Base-by-base conservation (phyloP, 495 filamentous ascomycete genomes). In the Penicillium taxi region DNA sequence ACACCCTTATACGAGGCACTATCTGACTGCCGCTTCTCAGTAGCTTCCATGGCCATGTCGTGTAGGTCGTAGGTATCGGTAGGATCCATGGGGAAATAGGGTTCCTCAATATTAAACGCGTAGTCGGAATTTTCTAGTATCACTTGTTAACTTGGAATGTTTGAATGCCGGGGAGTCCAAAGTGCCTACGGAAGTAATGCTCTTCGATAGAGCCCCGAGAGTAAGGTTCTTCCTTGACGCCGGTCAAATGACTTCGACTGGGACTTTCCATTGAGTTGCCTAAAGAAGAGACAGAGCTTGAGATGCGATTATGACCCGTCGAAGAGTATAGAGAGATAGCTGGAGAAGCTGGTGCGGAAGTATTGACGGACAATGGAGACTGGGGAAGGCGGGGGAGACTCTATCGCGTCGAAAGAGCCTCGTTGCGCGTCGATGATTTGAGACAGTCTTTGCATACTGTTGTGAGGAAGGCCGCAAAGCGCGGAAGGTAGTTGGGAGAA, bases 1-100 rank as follows among this genome's bases (percentile, higher is more conserved):
- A 84, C 70, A 36, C 85, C 70, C 29, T 69, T 75, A 38, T 73
- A 66, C n/a, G 82, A 68, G 0, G 74, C 72, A 30, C 81, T 81
- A 22, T 75, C 76, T 5, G 77, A 82, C 33, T 80, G 66, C 34
- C 78, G 74, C 44, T 79, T 81, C 44, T 79, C 82, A 8, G 63
- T 54, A 32, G 71, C 71, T 38, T 83, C 80, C 46, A 75, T 72
- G 42, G 80, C 74, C 45, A 74, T 71, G 43, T 73, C 71, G 14
- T 62, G 64, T 6, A 84, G 53, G 41, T 84, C 77, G 50, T 82
- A 82, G 45, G 77, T 73, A 45, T 65, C 61, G n/a, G 52, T 42
- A 18, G 45, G 34, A 19, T 63, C 53, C 24, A 63, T 47, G 13
- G 54, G 39, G 28, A 63, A 55, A 14, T 57, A 63, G 19, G 60